Conservation (phyloP, 2,329 filamentous ascomycete genomes). For the Chaetomium sp. region DNA sequence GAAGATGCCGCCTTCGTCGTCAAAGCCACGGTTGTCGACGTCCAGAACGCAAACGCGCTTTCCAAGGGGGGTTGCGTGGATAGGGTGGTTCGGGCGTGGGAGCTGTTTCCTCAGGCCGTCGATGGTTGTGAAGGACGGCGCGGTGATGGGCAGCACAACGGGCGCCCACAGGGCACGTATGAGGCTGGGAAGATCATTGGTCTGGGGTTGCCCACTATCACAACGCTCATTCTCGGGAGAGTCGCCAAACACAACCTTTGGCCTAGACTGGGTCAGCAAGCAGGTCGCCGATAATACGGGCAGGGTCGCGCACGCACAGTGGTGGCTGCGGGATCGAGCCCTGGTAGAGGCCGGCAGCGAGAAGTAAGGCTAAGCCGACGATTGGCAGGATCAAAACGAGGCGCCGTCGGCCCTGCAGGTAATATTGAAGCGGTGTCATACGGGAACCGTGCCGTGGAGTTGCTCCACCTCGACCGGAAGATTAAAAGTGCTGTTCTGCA, state of each 20-base stretch:
- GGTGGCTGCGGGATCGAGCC: conserved; percentile 16
- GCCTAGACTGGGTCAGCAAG: conserved; percentile 5
- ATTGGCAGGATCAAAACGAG: conserved; percentile 15
- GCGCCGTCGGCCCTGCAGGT: conserved; percentile 20
- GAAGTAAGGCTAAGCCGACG: conserved; percentile 9
- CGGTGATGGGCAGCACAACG: conserved; percentile 20
- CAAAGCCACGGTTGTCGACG: conserved; percentile 37
- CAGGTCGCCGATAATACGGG: neutral
- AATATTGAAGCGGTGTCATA: conserved; percentile 16
- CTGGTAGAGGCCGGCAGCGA: conserved; percentile 16
- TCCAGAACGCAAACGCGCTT: conserved; percentile 40
- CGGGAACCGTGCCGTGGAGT: neutral
- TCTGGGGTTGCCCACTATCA: neutral
- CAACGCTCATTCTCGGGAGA: neutral
- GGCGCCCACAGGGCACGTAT: conserved; percentile 21
- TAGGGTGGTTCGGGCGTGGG: conserved; percentile 26
- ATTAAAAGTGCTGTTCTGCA: too few relatives aligned
- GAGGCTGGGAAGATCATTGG: conserved; percentile 14
- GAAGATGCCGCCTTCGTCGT: conserved; percentile 32
- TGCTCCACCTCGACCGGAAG: too few relatives aligned
- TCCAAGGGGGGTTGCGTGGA: conserved; percentile 28
- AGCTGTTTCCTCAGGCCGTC: conserved; percentile 18
- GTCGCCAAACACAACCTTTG: conserved; percentile 14
- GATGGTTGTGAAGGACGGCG: conserved; percentile 16
- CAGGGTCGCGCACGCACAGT: conserved; percentile 8